These are phyloP conservation scores for Wallacemonas collosoma DNA, from an alignment of 208 protist species.

Conservation along the genomic window DNA sequence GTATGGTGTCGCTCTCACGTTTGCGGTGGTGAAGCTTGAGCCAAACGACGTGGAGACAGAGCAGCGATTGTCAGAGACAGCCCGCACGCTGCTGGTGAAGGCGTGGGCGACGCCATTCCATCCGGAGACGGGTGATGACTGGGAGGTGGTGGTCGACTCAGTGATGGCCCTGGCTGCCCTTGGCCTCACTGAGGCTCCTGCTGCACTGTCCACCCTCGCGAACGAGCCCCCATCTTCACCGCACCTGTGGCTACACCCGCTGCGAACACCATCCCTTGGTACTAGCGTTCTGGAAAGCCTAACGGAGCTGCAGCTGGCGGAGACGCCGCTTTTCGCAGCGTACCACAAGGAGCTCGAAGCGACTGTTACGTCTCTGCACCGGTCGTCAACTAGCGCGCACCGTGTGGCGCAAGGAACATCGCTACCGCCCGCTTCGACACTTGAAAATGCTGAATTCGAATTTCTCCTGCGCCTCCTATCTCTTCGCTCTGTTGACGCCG, in stretches of 20 bases:
- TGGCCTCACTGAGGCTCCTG: constrained; percentile 13
- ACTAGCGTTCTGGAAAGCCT: constrained; percentile 48
- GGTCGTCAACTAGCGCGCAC: background rate
- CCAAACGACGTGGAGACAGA: constrained; percentile 17
- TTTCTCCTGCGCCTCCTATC: constrained; percentile 10
- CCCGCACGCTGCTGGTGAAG: background rate
- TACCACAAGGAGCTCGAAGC: constrained; percentile 25
- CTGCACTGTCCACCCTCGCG: background rate
- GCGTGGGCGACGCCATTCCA: background rate
- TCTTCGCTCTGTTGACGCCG: constrained; percentile 19
- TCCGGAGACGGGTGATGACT: background rate
- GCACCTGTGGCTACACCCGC: constrained; percentile 26
- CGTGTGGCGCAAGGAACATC: too few relatives aligned
- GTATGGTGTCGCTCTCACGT: constrained; percentile 28
- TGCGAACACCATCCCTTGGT: constrained; percentile 44
- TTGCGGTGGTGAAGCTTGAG: constrained; percentile 20
- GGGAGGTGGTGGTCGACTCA: constrained; percentile 27
- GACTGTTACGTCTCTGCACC: background rate
- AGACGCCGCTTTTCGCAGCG: constrained; percentile 19
- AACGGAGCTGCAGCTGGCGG: constrained; percentile 26
- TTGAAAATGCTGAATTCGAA: background rate
- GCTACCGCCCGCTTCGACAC: background rate
- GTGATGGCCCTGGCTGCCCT: constrained; percentile 33
- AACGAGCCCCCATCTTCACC: background rate
- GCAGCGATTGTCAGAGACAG: constrained; percentile 1